These are phyloP conservation scores for Tylopilus rubrobrunneus DNA, from an alignment of 768 basidiomycete species.

Conservation along the genomic window DNA sequence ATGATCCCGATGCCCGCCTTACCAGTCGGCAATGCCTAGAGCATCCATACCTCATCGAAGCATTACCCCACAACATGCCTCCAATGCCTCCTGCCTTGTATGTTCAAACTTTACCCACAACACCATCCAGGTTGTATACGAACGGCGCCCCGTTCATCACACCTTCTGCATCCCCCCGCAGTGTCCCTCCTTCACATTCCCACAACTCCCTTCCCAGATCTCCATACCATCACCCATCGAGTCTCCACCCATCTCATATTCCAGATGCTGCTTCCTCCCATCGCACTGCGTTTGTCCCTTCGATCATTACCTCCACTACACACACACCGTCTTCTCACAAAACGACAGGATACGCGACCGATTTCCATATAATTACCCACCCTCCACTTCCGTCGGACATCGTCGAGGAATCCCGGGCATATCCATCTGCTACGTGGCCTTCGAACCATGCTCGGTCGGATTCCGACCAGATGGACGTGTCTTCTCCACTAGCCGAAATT, in stretches of 20 bases:
- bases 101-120: conserved; percentile 35
- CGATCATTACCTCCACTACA: conserved; percentile 29
- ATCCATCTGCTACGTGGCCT: conserved; percentile 25
- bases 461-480: conserved; percentile 54
- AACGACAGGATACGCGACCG: conserved; percentile 34
- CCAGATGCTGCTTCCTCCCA: conserved; percentile 50
- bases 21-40: conserved; percentile 85
- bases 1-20: conserved; percentile 83
- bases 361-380: conserved; percentile 32
- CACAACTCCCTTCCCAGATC: conserved; percentile 39
- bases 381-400: conserved; percentile 30
- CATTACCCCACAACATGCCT: conserved; percentile 60
- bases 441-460: conserved; percentile 29
- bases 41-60: conserved; percentile 86
- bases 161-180: conserved; percentile 41
- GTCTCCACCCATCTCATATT: conserved; percentile 38
- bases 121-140: conserved; percentile 35
- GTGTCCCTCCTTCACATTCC: conserved; percentile 48
- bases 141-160: conserved; percentile 36
- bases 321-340: conserved; percentile 30
- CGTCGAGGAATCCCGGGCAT: conserved; percentile 26
- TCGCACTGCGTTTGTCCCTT: conserved; percentile 50
- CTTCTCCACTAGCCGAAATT: conserved; percentile 44
- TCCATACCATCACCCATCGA: conserved; percentile 36
- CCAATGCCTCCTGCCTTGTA: conserved; percentile 55